Conservation (phyloP, 2,329 filamentous ascomycete species). For the Orbilia javanica region DNA sequence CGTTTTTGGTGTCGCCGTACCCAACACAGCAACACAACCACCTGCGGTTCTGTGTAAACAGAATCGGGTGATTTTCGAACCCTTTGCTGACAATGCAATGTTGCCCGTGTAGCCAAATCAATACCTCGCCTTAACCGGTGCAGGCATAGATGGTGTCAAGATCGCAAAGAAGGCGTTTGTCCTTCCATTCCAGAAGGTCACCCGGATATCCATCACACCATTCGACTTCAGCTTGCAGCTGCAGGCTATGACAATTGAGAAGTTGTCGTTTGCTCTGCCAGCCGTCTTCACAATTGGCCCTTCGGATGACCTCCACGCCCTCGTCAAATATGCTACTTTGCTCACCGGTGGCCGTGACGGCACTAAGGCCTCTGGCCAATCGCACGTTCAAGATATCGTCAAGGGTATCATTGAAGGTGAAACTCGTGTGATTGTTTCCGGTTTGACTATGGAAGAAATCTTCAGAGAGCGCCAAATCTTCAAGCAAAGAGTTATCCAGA, state of each 20-base stretch:
- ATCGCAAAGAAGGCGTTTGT: constrained; percentile 84
- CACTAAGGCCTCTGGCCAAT: constrained; percentile 67
- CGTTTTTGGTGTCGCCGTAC: constrained; percentile 2
- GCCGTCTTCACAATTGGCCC: constrained; percentile 69
- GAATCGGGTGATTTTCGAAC: not conserved
- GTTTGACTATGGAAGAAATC: constrained; percentile 94
- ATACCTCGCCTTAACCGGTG: constrained; percentile 89
- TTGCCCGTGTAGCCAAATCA: constrained; percentile 72
- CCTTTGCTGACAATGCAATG: constrained; percentile 3
- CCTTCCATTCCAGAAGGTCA: constrained; percentile 75
- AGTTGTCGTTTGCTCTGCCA: constrained; percentile 69
- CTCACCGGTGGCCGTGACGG: constrained; percentile 72
- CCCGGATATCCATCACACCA: constrained; percentile 73
- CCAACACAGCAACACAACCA: constrained; percentile 5
- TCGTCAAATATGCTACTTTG: constrained; percentile 85
- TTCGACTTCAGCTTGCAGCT: constrained; percentile 86
- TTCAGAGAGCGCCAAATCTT: constrained; percentile 82
- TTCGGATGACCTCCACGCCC: constrained; percentile 67
- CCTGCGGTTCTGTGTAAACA: not conserved
- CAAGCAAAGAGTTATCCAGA: constrained; percentile 79
- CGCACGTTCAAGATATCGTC: constrained; percentile 85
- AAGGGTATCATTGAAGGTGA: constrained; percentile 92
- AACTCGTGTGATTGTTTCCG: constrained; percentile 82
- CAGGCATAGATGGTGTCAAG: constrained; percentile 78
- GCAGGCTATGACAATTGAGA: constrained; percentile 90